phyloP scores from a whole-genome alignment of 345 rosid genomes.

The Acer negundo region DNA sequence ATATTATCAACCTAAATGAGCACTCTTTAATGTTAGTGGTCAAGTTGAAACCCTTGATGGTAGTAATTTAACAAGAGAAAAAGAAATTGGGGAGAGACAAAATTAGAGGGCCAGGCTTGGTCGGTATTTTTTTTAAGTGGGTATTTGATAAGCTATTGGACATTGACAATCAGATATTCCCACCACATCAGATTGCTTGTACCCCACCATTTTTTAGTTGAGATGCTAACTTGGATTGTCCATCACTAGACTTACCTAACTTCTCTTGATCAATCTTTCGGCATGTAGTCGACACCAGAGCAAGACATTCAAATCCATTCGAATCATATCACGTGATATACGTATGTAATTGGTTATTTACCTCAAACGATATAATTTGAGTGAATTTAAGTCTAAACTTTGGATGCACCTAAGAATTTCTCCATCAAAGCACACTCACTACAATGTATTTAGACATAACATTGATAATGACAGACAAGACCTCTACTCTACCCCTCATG shows the following conservation, averaged over 20 bases:
- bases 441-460: not conserved
- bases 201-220: not conserved
- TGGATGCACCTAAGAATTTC: too few species aligned
- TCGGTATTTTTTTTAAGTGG: slow-evolving; percentile 11
- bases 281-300: too few species aligned
- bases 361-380: too few species aligned
- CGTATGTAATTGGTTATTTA: too few species aligned
- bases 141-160: slow-evolving; percentile 2
- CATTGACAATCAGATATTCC: slow-evolving; percentile 15
- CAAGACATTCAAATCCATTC: too few species aligned
- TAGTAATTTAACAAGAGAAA: not conserved
- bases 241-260: slow-evolving; percentile 21
- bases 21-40: too few species aligned
- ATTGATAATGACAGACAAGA: not conserved
- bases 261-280: not conserved
- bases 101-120: slow-evolving; percentile 13
- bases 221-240: not conserved
- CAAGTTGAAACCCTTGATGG: not conserved
- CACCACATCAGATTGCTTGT: slow-evolving; percentile 15
- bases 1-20: too few species aligned
- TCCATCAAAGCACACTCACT: too few species aligned
- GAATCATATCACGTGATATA: too few species aligned
- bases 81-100: not conserved
- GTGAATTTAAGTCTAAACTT: too few species aligned
- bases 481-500: not conserved